Conservation (phyloP, 495 filamentous ascomycete genomes). For the Penicillium lagena region DNA sequence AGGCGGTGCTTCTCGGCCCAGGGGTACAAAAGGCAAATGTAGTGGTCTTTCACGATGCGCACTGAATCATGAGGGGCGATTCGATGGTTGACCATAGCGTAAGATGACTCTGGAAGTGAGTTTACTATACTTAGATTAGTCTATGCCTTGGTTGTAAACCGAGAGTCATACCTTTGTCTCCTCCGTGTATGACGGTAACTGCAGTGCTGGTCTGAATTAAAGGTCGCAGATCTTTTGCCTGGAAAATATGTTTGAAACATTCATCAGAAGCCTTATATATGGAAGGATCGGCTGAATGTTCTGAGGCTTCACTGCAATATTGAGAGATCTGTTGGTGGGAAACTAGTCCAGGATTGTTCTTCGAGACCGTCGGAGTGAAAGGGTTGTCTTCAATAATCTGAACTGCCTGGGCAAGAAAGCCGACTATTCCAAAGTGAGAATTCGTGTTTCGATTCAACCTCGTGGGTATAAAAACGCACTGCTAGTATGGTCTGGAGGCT, state of each 20-base stretch:
- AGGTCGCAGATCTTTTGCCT: conserved; percentile 4
- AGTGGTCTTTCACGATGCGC: conserved; percentile 28
- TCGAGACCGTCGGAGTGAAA: conserved; percentile 22
- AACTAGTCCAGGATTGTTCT: conserved; percentile 8
- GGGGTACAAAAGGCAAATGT: conserved; percentile 30
- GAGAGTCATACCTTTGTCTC: conserved; percentile 32
- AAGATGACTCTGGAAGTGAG: conserved; percentile 50
- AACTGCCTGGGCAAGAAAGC: conserved; percentile 52
- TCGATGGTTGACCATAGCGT: conserved; percentile 47
- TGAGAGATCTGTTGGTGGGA: background rate
- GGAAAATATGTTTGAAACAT: no score
- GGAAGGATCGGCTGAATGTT: no score
- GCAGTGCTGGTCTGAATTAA: conserved; percentile 19
- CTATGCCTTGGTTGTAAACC: no score
- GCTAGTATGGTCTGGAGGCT: conserved; percentile 51
- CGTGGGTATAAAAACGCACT: conserved; percentile 7
- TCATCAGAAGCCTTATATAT: no score
- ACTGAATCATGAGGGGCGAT: conserved; percentile 38
- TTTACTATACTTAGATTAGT: conserved; percentile 25
- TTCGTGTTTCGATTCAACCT: no score
- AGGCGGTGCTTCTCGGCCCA: conserved; percentile 47
- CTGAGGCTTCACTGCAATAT: no score
- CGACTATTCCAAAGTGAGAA: conserved; percentile 18
- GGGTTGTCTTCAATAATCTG: conserved; percentile 46
- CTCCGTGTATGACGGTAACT: conserved; percentile 47